A percentile compares a stretch with the other conserved stretches of the same genome.
Evolutionary conservation across 768 basidiomycete genomes (phyloP).

Genomic region (Auricularia auricula-judae): DNA sequence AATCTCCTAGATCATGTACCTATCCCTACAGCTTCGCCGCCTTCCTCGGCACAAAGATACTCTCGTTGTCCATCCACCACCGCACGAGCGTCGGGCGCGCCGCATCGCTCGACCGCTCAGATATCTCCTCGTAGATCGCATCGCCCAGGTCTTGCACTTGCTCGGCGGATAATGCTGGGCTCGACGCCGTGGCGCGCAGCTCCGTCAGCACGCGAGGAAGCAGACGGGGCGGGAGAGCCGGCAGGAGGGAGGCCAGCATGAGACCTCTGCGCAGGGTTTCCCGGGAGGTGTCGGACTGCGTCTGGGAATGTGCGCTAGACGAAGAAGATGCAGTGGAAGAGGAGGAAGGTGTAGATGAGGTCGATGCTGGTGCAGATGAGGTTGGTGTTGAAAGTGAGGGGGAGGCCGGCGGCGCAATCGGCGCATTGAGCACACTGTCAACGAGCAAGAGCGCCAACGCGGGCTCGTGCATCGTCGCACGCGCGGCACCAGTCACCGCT

Average conservation of each 20-base stretch:
- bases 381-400: conserved; percentile 16
- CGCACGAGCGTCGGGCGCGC: conserved; percentile 56
- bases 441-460: not conserved
- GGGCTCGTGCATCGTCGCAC: not conserved
- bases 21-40: too few species aligned
- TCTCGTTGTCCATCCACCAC: conserved; percentile 57
- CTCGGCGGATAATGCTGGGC: conserved; percentile 11
- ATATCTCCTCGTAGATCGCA: conserved; percentile 51
- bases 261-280: conserved; percentile 47
- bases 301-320: conserved; percentile 11
- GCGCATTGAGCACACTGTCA: conserved; percentile 32
- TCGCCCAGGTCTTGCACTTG: conserved; percentile 36
- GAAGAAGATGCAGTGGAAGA: conserved; percentile 26
- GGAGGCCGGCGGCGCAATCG: conserved; percentile 44
- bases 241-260: conserved; percentile 51
- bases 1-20: too few species aligned
- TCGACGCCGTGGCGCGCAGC: conserved; percentile 24
- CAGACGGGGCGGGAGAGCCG: conserved; percentile 47
- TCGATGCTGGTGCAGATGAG: conserved; percentile 4
- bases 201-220: conserved; percentile 46
- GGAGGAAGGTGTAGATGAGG: conserved; percentile 41
- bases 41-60: not conserved
- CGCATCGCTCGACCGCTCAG: conserved; percentile 52
- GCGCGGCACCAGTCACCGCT: conserved; percentile 23
- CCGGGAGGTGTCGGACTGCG: conserved; percentile 13